Percentiles rank a stretch among this genome's conserved stretches.
phyloP scores from a whole-genome alignment of 2,329 filamentous ascomycete species.

The Colletotrichum tamarilloi region DNA sequence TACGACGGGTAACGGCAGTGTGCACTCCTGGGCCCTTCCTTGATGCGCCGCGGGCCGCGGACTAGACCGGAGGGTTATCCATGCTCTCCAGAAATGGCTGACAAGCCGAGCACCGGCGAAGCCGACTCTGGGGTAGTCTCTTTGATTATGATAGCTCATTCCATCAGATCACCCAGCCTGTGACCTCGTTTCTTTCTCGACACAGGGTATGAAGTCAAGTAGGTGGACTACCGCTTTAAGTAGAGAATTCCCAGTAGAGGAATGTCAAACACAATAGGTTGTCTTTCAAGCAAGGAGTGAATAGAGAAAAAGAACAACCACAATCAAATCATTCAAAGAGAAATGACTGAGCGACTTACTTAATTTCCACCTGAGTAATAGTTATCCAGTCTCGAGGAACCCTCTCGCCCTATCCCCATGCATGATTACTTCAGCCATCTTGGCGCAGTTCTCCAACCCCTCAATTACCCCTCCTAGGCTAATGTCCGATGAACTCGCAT shows the following conservation, averaged over 20 bases:
- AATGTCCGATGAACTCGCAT: neutral
- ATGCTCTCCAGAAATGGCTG: neutral
- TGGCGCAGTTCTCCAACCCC: neutral
- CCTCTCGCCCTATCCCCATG: neutral
- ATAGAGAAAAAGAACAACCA: too few relatives aligned
- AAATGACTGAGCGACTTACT: neutral
- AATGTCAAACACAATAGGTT: too few relatives aligned
- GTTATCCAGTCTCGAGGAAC: neutral
- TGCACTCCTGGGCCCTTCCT: neutral
- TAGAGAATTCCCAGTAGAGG: too few relatives aligned
- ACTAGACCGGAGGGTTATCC: neutral
- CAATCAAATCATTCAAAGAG: neutral
- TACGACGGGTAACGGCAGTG: neutral
- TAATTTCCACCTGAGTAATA: too few relatives aligned
- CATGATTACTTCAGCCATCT: neutral
- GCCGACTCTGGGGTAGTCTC: neutral
- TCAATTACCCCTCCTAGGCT: neutral
- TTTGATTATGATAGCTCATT: too few relatives aligned
- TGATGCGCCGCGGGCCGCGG: too few relatives aligned
- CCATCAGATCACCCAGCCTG: too few relatives aligned
- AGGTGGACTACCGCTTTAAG: too few relatives aligned
- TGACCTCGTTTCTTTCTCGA: too few relatives aligned
- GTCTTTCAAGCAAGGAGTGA: too few relatives aligned
- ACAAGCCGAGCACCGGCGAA: neutral
- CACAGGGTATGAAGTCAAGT: too few relatives aligned